Evolutionary conservation across 1,139 yeast genomes (phyloP), one percentile per base, ranked within the genome.

Genomic region (Suhomyces bribrorum): DNA sequence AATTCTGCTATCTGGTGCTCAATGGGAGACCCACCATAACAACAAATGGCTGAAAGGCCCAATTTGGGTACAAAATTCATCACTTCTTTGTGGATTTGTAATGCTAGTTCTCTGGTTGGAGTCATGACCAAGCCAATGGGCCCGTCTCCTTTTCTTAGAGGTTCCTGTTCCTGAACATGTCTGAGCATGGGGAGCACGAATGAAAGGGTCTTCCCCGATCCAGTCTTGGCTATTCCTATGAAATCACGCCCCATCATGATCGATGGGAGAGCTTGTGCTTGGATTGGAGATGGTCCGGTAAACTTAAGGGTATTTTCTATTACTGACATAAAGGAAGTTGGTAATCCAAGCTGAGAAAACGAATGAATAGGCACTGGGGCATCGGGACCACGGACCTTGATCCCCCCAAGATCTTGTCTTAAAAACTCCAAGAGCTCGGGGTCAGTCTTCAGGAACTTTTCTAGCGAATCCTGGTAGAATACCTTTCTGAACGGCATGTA

Each of bases 191-290:
- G 97, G 8, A 94, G 58, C 7, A 89, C 68, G 61, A 87, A 94
- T 1, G 97, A 85, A 53, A 92, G 72, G 0, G 98, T 94, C 56
- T 92, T 92, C 2, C 98, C 98, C 2, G 97, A 87, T 0, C 99
- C 98, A 0, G 99, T 92, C 50, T 89, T 88, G 0, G 98, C 97
- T 23, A 92, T 85, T 5, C 96, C 97, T 37, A 94, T 84, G 4
- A 92, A 79, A 64, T 94, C 97, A 40, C 86, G 63, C 0, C 98
- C 97, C 5, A 84, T 73, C 92, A 92, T 84, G 13, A 89, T 79
- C 0, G 90, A 85, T 0, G 99, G 98, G 13, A 90, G 71, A 0
- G 97, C 90, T 55, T 90, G 97, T 0, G 90, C 74, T 59, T 94
- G 99, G 41, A 94, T 88, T 0, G 97, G 79, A 0, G 97, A 86